These are phyloP conservation scores for Polysphondylium violaceum DNA, from an alignment of 78 protist species.

Conservation along the genomic window DNA sequence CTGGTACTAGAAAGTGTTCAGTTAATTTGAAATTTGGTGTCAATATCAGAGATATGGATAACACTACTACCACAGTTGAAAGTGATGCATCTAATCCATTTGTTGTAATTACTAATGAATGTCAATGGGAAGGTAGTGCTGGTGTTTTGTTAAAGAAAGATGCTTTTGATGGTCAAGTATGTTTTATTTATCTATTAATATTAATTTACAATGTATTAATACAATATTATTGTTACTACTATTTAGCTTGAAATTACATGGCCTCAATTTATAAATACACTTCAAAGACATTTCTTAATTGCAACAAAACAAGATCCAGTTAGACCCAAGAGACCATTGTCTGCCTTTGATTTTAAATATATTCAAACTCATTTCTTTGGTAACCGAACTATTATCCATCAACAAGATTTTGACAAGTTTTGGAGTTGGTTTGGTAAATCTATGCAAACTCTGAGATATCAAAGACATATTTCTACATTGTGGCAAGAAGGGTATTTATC, in stretches of 20 bases:
- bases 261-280: conserved; percentile 77
- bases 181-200: background rate
- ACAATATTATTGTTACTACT: background rate
- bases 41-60: conserved; percentile 66
- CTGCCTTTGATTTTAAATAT: conserved; percentile 70
- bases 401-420: conserved; percentile 78
- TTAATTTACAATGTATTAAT: background rate
- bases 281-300: conserved; percentile 81
- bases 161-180: conserved; percentile 78
- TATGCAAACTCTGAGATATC: conserved; percentile 76
- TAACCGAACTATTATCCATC: conserved; percentile 59
- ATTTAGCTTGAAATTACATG: conserved; percentile 70
- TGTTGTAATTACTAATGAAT: conserved; percentile 84
- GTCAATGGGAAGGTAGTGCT: conserved; percentile 83
- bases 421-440: conserved; percentile 85
- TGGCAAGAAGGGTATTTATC: conserved; percentile 81
- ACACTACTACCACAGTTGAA: conserved; percentile 73
- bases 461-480: conserved; percentile 73
- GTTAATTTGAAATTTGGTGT: conserved; percentile 82
- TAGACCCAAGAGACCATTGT: conserved; percentile 68
- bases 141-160: conserved; percentile 84
- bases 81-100: conserved; percentile 76
- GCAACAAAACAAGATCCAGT: conserved; percentile 83
- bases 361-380: conserved; percentile 75
- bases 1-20: conserved; percentile 80